phyloP scores from a whole-genome alignment of 192 early-diverging fungal species.

The Coemansia sp. region DNA sequence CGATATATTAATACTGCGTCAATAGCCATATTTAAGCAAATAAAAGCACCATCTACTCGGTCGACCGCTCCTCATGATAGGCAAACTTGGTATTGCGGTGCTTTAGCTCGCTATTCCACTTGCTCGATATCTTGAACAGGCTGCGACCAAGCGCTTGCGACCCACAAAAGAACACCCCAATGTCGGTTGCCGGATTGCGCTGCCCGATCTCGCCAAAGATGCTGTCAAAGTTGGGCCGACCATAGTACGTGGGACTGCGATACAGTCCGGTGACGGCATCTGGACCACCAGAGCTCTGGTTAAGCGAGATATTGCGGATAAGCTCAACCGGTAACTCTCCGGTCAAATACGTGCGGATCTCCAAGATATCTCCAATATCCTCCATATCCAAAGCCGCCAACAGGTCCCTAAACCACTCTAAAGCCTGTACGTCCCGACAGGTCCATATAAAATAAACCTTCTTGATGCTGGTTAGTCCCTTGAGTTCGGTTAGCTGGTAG shows the following conservation, averaged over 20 bases:
- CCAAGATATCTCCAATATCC: constrained; percentile 57
- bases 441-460: constrained; percentile 69
- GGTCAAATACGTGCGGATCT: constrained; percentile 67
- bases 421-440: constrained; percentile 59
- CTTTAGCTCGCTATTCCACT: constrained; percentile 39
- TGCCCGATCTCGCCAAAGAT: constrained; percentile 62
- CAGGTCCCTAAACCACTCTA: constrained; percentile 70
- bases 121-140: constrained; percentile 33
- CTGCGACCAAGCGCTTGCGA: constrained; percentile 58
- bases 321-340: constrained; percentile 56
- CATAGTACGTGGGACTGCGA: constrained; percentile 67
- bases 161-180: constrained; percentile 85
- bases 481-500: constrained; percentile 46
- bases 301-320: constrained; percentile 61
- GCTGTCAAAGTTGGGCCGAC: constrained; percentile 72
- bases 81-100: constrained; percentile 55
- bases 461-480: constrained; percentile 7
- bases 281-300: constrained; percentile 52
- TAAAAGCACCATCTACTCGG: not conserved
- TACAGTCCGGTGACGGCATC: constrained; percentile 73
- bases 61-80: constrained; percentile 62
- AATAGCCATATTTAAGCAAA: no score
- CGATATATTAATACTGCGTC: no score
- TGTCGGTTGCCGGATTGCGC: constrained; percentile 54
- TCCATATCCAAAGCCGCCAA: constrained; percentile 59